Base-by-base conservation (phyloP, 2,329 filamentous ascomycete species). In the Dactylellina cionopaga region DNA sequence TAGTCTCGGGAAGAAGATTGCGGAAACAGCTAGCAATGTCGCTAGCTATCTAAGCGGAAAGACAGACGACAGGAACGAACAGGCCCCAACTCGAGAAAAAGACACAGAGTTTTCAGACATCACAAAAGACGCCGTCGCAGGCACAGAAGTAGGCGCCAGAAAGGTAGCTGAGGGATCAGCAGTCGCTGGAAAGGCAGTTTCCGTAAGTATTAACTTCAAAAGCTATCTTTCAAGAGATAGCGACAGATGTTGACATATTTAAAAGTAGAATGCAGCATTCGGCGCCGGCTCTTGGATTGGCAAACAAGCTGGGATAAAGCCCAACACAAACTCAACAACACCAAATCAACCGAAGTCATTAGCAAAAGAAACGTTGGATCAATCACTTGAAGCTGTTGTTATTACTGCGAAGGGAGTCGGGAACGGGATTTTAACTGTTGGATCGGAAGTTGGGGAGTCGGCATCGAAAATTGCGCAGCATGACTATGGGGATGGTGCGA, bases 211-310 rank as follows among this genome's bases (percentile, higher is more conserved):
- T 27, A n/a, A 5, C 6, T 27, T 3, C n/a, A 55, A 11, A 0
- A 51, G 24, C 7, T 39, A 13, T 24, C 10, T n/a, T 46, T n/a
- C 11, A 9, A 6, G 7, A n/a, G 9, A 2, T 11, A 33, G 9
- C 19, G 17, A 31, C 1, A 6, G 19, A 29, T 44, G 17, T 22
- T 37, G 24, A 43, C 19, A 17, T 4, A 13, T 24, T 44, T 5
- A n/a, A 15, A 4, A 11, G 51, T 51, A 73, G 69, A 41, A 65
- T 22, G 74, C 74, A 5, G 70, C 63, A 4, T 74, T 73, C 22
- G 58, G 49, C 22, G 72, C 74, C 25, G 75, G 76, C 11, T 60
- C 56, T 29, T 76, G 75, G 75, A 59, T 75, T 17, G 69, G 76
- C n/a, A 71, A 63, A 43, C 76, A 76, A 54, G 47, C 75, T 5